Base-by-base conservation (phyloP, 306 rosid species). In the Styphnolobium japonicum region DNA sequence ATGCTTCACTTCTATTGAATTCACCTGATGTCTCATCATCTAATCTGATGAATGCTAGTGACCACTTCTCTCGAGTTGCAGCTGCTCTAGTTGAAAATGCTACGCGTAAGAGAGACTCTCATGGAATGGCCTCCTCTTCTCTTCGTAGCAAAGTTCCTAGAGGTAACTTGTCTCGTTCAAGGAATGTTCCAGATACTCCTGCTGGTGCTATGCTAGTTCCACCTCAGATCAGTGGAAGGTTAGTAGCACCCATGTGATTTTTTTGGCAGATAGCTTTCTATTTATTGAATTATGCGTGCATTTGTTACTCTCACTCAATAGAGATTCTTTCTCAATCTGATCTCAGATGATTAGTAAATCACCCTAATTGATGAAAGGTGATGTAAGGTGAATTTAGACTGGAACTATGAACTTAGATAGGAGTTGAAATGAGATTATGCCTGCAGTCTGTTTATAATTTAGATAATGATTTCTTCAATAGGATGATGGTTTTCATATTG, bases 171-270 rank as follows among this genome's bases (percentile, higher is more conserved):
- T 89, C 86, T 69, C 90, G 71, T 75, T 86, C 97, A 52, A 91
- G 84, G 87, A 84, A 67, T 84, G 80, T 88, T 79, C 97, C 98
- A 31, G 98, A 94, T 67, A 92, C 97, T n/a, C n/a, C n/a, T 42
- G 55, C 64, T 68, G 74, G 90, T 48, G 85, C 86, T 33, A 5
- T 86, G 83, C 79, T 94, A 48, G 83, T 91, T 82, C 98, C 98
- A 10, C 98, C 98, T 66, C 98, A 94, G 88, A 90, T 94, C 67
- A 82, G 84, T n/a, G 98, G 97, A 86, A 94, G 98, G 98, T 92
- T 48, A 58, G 98, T 85, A 67, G 46, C n/a, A n/a, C n/a, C n/a
- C n/a, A n/a, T n/a, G n/a, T n/a, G n/a, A n/a, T 19, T n/a, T n/a
- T 75, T 11, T 49, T 56, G 42, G 48, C 42, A 6, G 16, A 46